phyloP scores from a whole-genome alignment of 495 filamentous ascomycete species.

The Aspergillus heteromorphus region DNA sequence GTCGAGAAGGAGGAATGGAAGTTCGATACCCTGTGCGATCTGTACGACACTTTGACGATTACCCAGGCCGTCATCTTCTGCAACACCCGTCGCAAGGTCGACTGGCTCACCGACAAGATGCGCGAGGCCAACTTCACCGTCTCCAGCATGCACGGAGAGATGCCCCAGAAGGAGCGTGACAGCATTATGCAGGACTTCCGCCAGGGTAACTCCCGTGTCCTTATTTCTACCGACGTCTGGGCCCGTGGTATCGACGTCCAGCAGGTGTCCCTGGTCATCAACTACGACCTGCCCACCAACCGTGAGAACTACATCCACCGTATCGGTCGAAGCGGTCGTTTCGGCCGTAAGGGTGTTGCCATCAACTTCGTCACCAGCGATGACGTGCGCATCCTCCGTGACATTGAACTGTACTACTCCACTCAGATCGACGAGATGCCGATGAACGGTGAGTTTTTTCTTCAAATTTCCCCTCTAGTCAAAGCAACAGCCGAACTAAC shows the following conservation, averaged over 20 bases:
- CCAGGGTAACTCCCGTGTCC: conserved; percentile 87
- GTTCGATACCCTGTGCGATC: conserved; percentile 97
- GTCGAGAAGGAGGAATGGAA: conserved; percentile 99
- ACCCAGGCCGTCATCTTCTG: conserved; percentile 99
- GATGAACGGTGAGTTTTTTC: conserved; percentile 77
- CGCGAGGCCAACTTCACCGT: conserved; percentile 97
- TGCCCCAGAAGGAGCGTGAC: conserved; percentile 96
- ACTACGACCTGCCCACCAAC: conserved; percentile 97
- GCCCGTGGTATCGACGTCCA: conserved; percentile 99
- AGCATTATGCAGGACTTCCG: conserved; percentile 99
- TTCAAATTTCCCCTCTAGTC: too few species aligned
- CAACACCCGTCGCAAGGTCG: conserved; percentile 98
- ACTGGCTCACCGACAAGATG: conserved; percentile 99
- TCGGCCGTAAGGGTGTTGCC: conserved; percentile 96
- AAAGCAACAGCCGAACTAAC: not conserved
- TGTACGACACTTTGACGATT: conserved; percentile 98
- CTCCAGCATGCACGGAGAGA: conserved; percentile 97
- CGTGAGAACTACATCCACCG: conserved; percentile 99
- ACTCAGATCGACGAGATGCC: conserved; percentile 99
- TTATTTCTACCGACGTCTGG: conserved; percentile 98
- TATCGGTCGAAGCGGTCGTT: conserved; percentile 92
- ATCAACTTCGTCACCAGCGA: conserved; percentile 99
- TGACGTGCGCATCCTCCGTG: conserved; percentile 93
- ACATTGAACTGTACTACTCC: conserved; percentile 96
- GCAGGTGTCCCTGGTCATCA: conserved; percentile 98